Conservation (phyloP, 176 grass and related monocot species). For the Tuctoria greenei region DNA sequence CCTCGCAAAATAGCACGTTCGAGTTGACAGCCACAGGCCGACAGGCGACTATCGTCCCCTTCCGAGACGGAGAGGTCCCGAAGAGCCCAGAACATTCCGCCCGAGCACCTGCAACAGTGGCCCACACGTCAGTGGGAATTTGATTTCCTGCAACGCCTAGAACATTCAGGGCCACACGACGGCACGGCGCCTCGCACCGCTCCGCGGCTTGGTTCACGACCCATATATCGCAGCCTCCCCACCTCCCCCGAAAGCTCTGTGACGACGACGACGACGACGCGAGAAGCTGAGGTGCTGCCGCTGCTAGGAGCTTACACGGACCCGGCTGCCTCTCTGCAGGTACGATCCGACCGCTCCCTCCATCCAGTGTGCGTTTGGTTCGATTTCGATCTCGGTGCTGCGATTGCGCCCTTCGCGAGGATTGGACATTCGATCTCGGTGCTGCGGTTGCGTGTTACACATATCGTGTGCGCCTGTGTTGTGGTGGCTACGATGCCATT, state of each 20-base stretch:
- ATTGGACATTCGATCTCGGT: not conserved
- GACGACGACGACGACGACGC: not conserved
- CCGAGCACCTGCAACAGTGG: not conserved
- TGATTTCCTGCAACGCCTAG: not conserved
- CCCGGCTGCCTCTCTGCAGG: not conserved
- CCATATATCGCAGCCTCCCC: conserved; percentile 14
- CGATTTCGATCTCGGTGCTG: not conserved
- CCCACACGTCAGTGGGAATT: not conserved
- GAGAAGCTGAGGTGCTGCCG: not conserved
- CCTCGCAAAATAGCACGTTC: no score
- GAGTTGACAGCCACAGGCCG: no score
- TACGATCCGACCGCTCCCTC: conserved; percentile 19
- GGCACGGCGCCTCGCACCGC: not conserved
- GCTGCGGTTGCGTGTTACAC: not conserved
- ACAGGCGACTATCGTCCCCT: not conserved
- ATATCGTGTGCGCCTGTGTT: not conserved
- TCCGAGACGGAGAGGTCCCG: not conserved
- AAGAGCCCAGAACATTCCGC: not conserved
- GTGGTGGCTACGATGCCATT: not conserved
- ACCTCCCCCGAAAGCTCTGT: not conserved
- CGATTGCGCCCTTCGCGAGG: not conserved
- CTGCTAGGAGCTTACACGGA: not conserved
- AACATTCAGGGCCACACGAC: conserved; percentile 23
- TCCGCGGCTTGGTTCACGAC: not conserved
- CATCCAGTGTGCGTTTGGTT: not conserved